Percentiles rank a stretch among this genome's conserved stretches.
Conservation (phyloP, 2,329 filamentous ascomycete species). For the Gnomoniopsis smithogilvyi region DNA sequence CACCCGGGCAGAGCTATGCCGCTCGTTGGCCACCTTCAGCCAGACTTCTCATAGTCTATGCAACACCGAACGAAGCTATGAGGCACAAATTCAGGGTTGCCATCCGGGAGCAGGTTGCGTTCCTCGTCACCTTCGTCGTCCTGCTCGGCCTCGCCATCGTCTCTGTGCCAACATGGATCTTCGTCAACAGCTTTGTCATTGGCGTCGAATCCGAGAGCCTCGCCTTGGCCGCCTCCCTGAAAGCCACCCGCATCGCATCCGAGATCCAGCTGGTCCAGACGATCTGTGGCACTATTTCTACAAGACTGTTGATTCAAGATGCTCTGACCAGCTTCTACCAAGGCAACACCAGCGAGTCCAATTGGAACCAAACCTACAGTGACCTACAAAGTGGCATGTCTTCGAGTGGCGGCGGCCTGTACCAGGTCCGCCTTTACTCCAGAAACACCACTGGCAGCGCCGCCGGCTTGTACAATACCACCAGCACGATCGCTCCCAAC, state of each 20-base stretch:
- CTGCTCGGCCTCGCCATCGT: constrained; percentile 74
- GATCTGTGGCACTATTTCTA: constrained; percentile 68
- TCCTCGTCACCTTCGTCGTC: constrained; percentile 73
- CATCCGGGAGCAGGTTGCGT: constrained; percentile 82
- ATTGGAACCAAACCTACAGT: constrained; percentile 58
- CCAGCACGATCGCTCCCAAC: constrained; percentile 42
- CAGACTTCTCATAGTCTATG: constrained; percentile 28
- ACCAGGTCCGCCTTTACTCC: constrained; percentile 73
- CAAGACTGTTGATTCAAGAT: constrained; percentile 57
- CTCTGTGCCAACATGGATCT: constrained; percentile 70
- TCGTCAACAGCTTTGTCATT: constrained; percentile 52
- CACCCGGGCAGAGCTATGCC: constrained; percentile 31
- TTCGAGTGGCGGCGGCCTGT: constrained; percentile 50
- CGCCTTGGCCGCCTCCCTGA: constrained; percentile 77
- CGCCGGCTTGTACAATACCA: constrained; percentile 62
- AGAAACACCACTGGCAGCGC: constrained; percentile 58
- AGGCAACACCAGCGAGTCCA: constrained; percentile 51
- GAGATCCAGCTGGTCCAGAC: constrained; percentile 78
- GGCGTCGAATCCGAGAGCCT: constrained; percentile 59
- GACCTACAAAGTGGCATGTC: constrained; percentile 72
- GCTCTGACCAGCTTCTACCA: constrained; percentile 49
- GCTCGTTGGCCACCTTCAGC: constrained; percentile 20
- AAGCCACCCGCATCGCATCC: constrained; percentile 76
- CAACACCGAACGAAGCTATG: constrained; percentile 14
- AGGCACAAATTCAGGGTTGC: constrained; percentile 69